Conservation (phyloP, 441 rosid species). For the Biscutella auriculata region DNA sequence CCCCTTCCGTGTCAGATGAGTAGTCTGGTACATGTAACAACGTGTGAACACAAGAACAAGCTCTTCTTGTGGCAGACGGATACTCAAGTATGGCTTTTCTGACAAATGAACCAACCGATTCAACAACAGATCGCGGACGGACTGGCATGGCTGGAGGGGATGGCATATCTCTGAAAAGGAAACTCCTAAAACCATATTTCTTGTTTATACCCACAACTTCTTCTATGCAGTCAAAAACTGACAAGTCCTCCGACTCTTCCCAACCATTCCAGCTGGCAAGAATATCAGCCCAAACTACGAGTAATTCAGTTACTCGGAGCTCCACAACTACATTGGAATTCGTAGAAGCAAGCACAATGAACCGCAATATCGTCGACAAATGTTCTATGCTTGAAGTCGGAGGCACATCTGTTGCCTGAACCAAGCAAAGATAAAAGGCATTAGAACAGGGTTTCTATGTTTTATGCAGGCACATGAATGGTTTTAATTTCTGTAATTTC, state of each 20-base stretch:
- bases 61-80: constrained; percentile 73
- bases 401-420: constrained; percentile 36
- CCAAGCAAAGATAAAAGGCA: constrained; percentile 21
- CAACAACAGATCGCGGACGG: constrained; percentile 47
- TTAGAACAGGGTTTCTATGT: constrained; percentile 7
- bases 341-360: constrained; percentile 47
- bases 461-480: background rate
- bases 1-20: constrained; percentile 44
- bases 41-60: constrained; percentile 59
- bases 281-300: constrained; percentile 64
- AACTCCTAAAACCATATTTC: constrained; percentile 45
- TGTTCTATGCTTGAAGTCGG: constrained; percentile 55
- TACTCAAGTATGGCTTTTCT: constrained; percentile 62
- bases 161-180: constrained; percentile 37
- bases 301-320: constrained; percentile 47
- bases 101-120: constrained; percentile 60
- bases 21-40: constrained; percentile 57
- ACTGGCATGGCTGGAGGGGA: constrained; percentile 73
- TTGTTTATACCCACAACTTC: constrained; percentile 47
- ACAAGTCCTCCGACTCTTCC: constrained; percentile 84
- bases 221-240: constrained; percentile 71
- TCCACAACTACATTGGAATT: constrained; percentile 29
- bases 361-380: constrained; percentile 50
- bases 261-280: constrained; percentile 78
- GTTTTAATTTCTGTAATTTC: constrained; percentile 7